Conservation (phyloP, 1,284 basidiomycete genomes). For the Macrocystidia cucumis region DNA sequence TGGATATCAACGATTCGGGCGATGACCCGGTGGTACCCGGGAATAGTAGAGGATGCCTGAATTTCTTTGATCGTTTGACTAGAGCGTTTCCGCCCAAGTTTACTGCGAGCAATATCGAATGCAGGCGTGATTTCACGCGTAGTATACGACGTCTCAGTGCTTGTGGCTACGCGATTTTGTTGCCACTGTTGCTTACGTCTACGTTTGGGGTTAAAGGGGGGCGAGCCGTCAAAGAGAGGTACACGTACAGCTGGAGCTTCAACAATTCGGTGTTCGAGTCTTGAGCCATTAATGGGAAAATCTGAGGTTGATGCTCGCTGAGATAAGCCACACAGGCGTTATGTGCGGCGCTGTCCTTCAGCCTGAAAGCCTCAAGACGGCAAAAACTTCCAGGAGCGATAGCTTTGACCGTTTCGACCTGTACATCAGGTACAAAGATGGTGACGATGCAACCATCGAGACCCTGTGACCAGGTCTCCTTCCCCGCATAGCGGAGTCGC, state of each 20-base stretch:
- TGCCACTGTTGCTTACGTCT: conserved; percentile 24
- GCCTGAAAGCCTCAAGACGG: conserved; percentile 41
- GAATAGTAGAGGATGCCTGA: conserved; percentile 21
- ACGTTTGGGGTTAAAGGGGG: background rate
- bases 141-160: too few relatives aligned
- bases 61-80: conserved; percentile 37
- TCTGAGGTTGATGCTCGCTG: conserved; percentile 47
- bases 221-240: conserved; percentile 1
- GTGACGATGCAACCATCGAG: conserved; percentile 46
- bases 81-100: too few relatives aligned
- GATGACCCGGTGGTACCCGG: conserved; percentile 33
- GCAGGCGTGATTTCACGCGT: too few relatives aligned
- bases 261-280: conserved; percentile 19
- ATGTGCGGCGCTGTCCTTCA: conserved; percentile 27
- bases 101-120: too few relatives aligned
- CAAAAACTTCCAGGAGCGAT: conserved; percentile 37
- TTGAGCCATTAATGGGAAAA: conserved; percentile 36
- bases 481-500: conserved; percentile 24
- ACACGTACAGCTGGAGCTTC: conserved; percentile 19
- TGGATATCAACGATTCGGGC: conserved; percentile 50
- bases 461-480: conserved; percentile 27
- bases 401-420: conserved; percentile 31
- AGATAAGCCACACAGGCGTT: conserved; percentile 35
- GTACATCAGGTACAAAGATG: conserved; percentile 41
- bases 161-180: too few relatives aligned